phyloP scores from a whole-genome alignment of 352 stramenopile species.

The Phytophthora sp. region DNA sequence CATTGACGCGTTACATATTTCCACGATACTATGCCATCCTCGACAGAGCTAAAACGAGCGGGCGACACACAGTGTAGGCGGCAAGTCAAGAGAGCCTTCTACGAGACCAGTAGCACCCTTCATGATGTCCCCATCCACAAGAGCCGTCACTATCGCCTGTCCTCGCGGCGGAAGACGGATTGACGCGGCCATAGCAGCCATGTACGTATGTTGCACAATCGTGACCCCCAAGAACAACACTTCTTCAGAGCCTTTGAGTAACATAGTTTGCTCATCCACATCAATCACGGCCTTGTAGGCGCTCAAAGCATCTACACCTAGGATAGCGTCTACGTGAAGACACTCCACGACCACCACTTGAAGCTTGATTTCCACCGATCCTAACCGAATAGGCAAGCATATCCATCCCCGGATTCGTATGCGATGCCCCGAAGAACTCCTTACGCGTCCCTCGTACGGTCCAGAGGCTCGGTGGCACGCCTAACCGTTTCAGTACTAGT shows the following conservation, averaged over 20 bases:
- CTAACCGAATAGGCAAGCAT: no score
- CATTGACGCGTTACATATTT: slow-evolving; percentile 8
- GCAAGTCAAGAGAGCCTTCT: not conserved
- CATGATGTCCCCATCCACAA: not conserved
- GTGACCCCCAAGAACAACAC: not conserved
- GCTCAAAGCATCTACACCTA: no score
- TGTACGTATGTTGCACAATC: not conserved
- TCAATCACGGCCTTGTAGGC: slow-evolving; percentile 1
- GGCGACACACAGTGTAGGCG: not conserved
- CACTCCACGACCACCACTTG: no score
- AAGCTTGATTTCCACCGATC: no score
- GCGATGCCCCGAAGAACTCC: no score
- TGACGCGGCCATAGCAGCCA: not conserved
- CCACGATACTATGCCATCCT: slow-evolving; percentile 1
- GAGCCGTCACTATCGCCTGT: not conserved
- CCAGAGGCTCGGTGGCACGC: no score
- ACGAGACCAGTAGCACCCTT: not conserved
- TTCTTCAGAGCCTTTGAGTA: not conserved
- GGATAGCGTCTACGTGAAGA: no score
- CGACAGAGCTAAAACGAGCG: not conserved
- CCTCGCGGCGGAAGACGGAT: not conserved
- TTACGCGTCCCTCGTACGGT: no score
- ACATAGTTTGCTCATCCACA: not conserved
- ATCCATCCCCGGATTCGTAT: no score
- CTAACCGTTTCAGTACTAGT: no score